phyloP scores from a whole-genome alignment of 2,329 filamentous ascomycete genomes.

The Alternaria atra region DNA sequence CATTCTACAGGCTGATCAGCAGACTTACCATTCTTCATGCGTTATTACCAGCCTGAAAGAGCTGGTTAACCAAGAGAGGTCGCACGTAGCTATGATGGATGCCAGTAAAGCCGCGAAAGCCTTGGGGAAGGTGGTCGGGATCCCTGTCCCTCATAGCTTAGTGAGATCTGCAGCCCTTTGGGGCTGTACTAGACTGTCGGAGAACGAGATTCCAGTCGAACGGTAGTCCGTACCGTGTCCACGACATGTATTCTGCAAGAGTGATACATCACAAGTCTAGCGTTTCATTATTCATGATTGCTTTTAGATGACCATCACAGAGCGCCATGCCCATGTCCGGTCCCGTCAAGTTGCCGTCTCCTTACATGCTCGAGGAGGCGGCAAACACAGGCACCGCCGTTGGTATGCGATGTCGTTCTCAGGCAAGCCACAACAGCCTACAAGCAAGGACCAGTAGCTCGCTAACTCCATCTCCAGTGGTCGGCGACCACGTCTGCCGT shows the following conservation, averaged over 20 bases:
- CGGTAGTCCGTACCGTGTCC: neutral
- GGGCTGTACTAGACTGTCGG: constrained; percentile 1
- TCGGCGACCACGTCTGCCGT: constrained; percentile 5
- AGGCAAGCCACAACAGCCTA: constrained; percentile 1
- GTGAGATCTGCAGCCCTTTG: neutral
- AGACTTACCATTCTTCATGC: neutral
- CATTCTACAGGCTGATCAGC: neutral
- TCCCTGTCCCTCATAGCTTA: neutral
- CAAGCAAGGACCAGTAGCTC: neutral
- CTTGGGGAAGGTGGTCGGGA: neutral
- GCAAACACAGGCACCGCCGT: neutral
- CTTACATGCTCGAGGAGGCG: constrained; percentile 1
- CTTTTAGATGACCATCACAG: neutral
- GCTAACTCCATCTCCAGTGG: neutral
- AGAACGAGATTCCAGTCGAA: constrained; percentile 3
- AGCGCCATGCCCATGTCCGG: neutral
- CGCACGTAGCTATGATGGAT: neutral
- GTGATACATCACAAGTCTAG: neutral
- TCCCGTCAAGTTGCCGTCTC: neutral
- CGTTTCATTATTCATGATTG: neutral
- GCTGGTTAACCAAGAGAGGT: neutral
- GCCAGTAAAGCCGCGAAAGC: neutral
- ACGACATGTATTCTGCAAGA: neutral
- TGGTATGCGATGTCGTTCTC: neutral
- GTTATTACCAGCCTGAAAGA: neutral